Base-by-base conservation (phyloP, 495 filamentous ascomycete genomes). In the Trichoderma gamsii region DNA sequence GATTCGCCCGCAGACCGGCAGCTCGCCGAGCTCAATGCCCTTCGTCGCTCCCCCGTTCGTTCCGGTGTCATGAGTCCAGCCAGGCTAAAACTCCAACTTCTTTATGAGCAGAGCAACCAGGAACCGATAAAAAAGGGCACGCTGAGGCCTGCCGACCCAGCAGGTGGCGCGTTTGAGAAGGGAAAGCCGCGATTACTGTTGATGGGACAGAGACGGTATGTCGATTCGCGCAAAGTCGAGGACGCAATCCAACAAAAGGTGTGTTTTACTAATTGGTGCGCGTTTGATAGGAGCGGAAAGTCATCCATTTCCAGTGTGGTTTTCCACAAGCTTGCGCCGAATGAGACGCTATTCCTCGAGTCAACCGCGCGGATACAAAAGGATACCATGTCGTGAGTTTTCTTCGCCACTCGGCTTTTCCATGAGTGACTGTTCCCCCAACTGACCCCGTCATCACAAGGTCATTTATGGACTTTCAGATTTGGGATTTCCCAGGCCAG, bases 401-500 rank as follows among this genome's bases (percentile, higher is more conserved):
- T 23, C 41, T 44, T 51, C 59, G 23, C 27, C n/a, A 51, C 11
- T 59, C 51, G 18, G 43, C 35, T 46, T 65, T 61, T 49, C 71
- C 32, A 16, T 49, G 27, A 16, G 38, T 32, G 71, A 63, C 72
- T 78, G 61, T 79, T 66, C 44, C 5, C 35, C 8, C 5, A 38
- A 38, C 35, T 38, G 35, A 38, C 8, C 8, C 35, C 59, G 13
- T 0, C 41, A 25, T 7, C 35, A 35, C 49, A 68, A 97, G 94
- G 73, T 97, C 94, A 8, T 97, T 99, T 72, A 96, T 98, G 92
- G 93, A 97, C 73, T 97, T 99, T 73, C 93, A 98, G 75, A 90
- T 97, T 41, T 97, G 92, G 92, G 95, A 99, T 73, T 92, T 99
- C 66, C 95, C 96, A 0, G 92, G 93, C 35, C 92, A 97, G 75